Conservation (phyloP, 495 filamentous ascomycete species). For the Articulospora tetracladia region DNA sequence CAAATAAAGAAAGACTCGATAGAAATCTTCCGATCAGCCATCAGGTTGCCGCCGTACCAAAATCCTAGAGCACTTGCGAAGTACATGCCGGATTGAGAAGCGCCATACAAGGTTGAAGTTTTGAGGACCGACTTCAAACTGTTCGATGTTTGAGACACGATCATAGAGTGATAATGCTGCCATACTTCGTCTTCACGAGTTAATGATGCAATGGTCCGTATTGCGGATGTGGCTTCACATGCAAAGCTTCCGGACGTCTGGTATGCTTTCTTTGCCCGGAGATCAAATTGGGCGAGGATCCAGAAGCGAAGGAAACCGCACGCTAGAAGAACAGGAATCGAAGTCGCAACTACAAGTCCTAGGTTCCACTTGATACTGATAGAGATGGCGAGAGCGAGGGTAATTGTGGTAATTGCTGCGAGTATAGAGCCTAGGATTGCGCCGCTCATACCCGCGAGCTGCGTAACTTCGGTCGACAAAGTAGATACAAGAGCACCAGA, state of each 20-base stretch:
- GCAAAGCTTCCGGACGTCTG: conserved; percentile 47
- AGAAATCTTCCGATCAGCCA: conserved; percentile 37
- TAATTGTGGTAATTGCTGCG: conserved; percentile 42
- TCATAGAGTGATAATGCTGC: conserved; percentile 36
- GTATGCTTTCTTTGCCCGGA: conserved; percentile 46
- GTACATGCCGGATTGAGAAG: conserved; percentile 47
- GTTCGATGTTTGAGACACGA: conserved; percentile 39
- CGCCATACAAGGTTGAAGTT: conserved; percentile 48
- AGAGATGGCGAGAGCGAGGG: conserved; percentile 48
- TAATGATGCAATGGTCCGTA: conserved; percentile 51
- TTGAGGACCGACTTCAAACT: conserved; percentile 23
- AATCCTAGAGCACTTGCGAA: conserved; percentile 61
- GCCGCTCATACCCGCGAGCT: conserved; percentile 30
- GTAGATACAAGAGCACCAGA: conserved; percentile 56
- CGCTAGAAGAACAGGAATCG: conserved; percentile 43
- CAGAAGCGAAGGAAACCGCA: conserved; percentile 47
- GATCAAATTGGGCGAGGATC: conserved; percentile 45
- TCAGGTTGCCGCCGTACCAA: conserved; percentile 60
- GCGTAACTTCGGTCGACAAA: conserved; percentile 52
- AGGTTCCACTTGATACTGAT: conserved; percentile 64
- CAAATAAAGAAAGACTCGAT: conserved; percentile 62
- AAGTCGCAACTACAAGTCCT: conserved; percentile 44
- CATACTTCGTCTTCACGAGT: conserved; percentile 43
- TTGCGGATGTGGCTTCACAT: conserved; percentile 50
- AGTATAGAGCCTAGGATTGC: conserved; percentile 21